A percentile compares a stretch with the other conserved stretches of the same genome.
Evolutionary conservation across 78 protist genomes (phyloP).

Genomic region (Cavenderia fasciculata): DNA sequence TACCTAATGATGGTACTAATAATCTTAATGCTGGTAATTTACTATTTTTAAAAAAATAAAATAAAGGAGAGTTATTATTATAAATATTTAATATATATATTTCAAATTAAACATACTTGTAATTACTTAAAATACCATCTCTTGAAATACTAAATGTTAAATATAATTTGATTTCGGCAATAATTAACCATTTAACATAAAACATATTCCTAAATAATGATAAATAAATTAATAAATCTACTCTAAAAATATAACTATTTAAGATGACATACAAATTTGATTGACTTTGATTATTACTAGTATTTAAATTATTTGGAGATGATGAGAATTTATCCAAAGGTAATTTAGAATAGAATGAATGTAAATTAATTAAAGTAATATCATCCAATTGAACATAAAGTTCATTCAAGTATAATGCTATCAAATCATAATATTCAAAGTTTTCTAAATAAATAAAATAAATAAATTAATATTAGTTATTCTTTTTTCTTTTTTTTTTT

Average conservation of each 20-base stretch:
- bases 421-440: constrained; percentile 68
- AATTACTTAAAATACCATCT: constrained; percentile 73
- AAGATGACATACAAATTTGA: not conserved
- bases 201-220: not conserved
- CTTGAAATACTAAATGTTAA: constrained; percentile 59
- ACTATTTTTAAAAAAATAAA: constrained; percentile 1
- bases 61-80: not conserved
- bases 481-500: not conserved
- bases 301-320: not conserved
- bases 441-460: constrained; percentile 6
- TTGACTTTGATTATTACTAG: not conserved
- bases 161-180: constrained; percentile 64
- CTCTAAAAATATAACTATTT: not conserved
- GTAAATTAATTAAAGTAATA: constrained; percentile 15
- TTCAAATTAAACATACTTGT: constrained; percentile 27
- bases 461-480: not conserved
- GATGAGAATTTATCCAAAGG: constrained; percentile 59
- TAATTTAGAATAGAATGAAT: constrained; percentile 57
- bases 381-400: constrained; percentile 66
- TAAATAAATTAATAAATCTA: not conserved
- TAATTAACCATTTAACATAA: constrained; percentile 75
- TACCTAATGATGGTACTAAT: constrained; percentile 62
- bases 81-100: not conserved
- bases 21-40: constrained; percentile 68
- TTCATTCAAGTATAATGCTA: constrained; percentile 67